A percentile compares a stretch with the other conserved stretches of the same genome.
These are phyloP conservation scores for Aspergillus fructus DNA, from an alignment of 2,329 filamentous ascomycete species.

Conservation along the genomic window DNA sequence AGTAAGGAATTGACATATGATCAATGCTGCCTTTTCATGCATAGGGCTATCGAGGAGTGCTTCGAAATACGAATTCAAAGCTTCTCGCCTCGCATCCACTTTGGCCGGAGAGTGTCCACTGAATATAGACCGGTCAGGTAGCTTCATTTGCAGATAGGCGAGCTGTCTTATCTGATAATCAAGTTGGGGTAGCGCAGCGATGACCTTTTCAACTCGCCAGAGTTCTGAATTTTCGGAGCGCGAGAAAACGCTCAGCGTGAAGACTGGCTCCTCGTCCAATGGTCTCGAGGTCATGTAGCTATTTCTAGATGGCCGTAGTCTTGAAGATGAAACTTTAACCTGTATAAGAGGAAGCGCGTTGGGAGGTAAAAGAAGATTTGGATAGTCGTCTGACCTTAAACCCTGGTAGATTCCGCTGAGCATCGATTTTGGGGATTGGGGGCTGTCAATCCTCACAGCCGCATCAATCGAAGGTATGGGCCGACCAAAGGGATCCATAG, in stretches of 20 bases:
- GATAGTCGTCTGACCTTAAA: conserved; percentile 80
- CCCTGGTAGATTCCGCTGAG: conserved; percentile 67
- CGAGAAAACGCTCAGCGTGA: conserved; percentile 82
- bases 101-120: conserved; percentile 90
- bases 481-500: conserved; percentile 16
- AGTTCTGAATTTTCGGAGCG: conserved; percentile 66
- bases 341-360: conserved; percentile 84
- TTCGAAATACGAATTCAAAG: conserved; percentile 83
- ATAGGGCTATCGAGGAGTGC: conserved; percentile 79
- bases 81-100: conserved; percentile 78
- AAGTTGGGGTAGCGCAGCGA: conserved; percentile 73
- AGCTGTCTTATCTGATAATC: conserved; percentile 78
- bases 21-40: conserved; percentile 71
- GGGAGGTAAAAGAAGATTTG: conserved; percentile 79
- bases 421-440: conserved; percentile 26
- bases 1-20: conserved; percentile 85
- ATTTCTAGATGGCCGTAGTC: conserved; percentile 86
- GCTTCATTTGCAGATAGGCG: conserved; percentile 68
- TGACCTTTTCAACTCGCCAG: conserved; percentile 94
- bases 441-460: conserved; percentile 35
- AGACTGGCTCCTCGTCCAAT: conserved; percentile 88
- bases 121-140: conserved; percentile 84
- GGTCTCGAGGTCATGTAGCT: conserved; percentile 79
- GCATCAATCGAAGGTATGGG: conserved; percentile 39
- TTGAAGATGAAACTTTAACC: conserved; percentile 85